Percentiles rank a stretch among this genome's conserved stretches.
These are phyloP conservation scores for Tetracladium setigerum DNA, from an alignment of 495 filamentous ascomycete genomes.

Conservation along the genomic window DNA sequence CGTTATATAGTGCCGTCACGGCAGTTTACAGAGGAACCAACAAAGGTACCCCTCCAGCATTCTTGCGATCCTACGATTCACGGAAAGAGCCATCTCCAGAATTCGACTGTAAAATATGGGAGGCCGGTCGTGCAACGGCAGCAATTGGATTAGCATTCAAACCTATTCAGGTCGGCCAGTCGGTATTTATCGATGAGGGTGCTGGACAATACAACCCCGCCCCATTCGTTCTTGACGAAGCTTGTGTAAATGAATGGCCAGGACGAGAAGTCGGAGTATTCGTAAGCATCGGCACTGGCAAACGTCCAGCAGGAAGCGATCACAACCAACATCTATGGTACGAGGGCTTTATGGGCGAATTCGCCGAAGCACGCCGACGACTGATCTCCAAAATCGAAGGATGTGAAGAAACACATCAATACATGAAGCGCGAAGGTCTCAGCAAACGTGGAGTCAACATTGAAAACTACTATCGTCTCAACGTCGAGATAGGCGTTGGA, in stretches of 20 bases:
- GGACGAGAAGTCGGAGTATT: constrained; percentile 85
- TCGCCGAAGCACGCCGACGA: constrained; percentile 77
- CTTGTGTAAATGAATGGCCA: constrained; percentile 87
- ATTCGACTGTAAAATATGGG: constrained; percentile 88
- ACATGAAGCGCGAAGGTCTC: constrained; percentile 71
- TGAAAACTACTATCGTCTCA: constrained; percentile 95
- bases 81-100: constrained; percentile 82
- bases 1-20: constrained; percentile 63
- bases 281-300: constrained; percentile 86
- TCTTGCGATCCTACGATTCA: constrained; percentile 91
- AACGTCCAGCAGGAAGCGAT: constrained; percentile 67
- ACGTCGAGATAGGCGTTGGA: constrained; percentile 93
- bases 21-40: constrained; percentile 80
- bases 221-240: constrained; percentile 80
- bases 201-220: constrained; percentile 87
- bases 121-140: constrained; percentile 90
- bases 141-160: constrained; percentile 93
- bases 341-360: constrained; percentile 86
- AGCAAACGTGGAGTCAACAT: constrained; percentile 69
- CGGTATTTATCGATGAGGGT: constrained; percentile 89
- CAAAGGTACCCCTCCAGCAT: constrained; percentile 53
- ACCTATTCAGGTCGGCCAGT: constrained; percentile 87
- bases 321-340: constrained; percentile 72
- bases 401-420: constrained; percentile 84
- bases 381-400: constrained; percentile 88